These are phyloP conservation scores for Wallacemonas sp. DNA, from an alignment of 208 protist genomes.

Conservation along the genomic window DNA sequence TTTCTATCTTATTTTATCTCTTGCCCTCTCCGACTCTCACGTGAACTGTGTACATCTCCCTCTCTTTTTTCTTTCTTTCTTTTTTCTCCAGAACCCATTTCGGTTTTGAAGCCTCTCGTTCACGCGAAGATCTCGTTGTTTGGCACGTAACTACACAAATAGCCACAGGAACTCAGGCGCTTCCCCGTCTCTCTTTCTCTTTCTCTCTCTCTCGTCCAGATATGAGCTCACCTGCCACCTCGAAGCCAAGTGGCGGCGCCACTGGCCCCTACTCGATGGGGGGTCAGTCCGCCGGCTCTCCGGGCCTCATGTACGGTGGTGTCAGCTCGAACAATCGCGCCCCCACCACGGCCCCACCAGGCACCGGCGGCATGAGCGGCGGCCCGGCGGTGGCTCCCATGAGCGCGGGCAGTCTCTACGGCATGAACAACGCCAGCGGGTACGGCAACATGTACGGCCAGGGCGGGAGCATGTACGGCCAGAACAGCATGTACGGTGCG, in stretches of 20 bases:
- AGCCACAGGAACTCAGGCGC: too few species aligned
- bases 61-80: constrained; percentile 16
- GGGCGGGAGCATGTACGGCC: constrained; percentile 28
- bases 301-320: constrained; percentile 15
- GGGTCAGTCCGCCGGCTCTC: constrained; percentile 3
- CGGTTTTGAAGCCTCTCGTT: too few species aligned
- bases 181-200: too few species aligned
- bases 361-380: constrained; percentile 5
- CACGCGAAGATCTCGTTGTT: not conserved
- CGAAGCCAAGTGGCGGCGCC: not conserved
- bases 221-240: not conserved
- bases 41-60: not conserved
- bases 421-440: constrained; percentile 3
- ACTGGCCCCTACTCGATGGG: constrained; percentile 16
- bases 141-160: too few species aligned
- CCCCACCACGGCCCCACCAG: not conserved
- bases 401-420: constrained; percentile 9
- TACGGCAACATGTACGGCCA: constrained; percentile 32
- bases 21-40: not conserved
- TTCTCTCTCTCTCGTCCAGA: too few species aligned
- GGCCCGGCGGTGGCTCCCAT: not conserved
- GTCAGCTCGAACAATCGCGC: constrained; percentile 13
- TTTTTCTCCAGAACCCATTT: not conserved
- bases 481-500: constrained; percentile 30
- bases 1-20: constrained; percentile 1